phyloP scores from a whole-genome alignment of 305 asterid genomes.

The Withania somnifera region DNA sequence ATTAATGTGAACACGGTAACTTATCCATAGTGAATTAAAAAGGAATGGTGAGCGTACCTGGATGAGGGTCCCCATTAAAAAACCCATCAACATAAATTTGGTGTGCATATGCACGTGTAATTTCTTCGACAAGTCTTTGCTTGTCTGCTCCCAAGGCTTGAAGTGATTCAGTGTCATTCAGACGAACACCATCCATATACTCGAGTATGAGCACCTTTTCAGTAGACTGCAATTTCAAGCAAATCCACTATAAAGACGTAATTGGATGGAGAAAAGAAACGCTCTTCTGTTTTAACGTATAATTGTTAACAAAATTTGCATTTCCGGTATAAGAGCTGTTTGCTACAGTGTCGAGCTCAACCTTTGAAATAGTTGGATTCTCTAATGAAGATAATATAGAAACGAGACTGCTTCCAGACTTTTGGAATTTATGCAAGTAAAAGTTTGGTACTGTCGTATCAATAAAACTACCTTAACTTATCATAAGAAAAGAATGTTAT shows the following conservation, averaged over 20 bases:
- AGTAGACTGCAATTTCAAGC: conserved; percentile 54
- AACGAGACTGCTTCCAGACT: background rate
- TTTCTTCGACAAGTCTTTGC: conserved; percentile 90
- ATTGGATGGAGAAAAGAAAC: background rate
- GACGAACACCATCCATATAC: conserved; percentile 93
- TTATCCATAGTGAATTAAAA: background rate
- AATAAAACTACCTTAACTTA: background rate
- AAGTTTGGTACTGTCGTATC: background rate
- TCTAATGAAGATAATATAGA: background rate
- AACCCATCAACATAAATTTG: conserved; percentile 97
- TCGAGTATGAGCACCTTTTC: conserved; percentile 85
- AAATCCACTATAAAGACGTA: background rate
- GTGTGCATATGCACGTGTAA: conserved; percentile 96
- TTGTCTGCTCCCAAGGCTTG: conserved; percentile 76
- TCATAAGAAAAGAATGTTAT: background rate
- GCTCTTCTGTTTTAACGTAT: background rate
- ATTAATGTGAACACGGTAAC: background rate
- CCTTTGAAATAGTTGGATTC: background rate
- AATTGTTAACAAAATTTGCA: background rate
- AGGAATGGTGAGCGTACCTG: conserved; percentile 44
- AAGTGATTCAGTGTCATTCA: conserved; percentile 70
- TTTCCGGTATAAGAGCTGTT: background rate
- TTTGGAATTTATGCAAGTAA: background rate
- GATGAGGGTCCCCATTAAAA: conserved; percentile 99
- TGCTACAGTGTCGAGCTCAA: background rate